Conservation (phyloP, 2,329 filamentous ascomycete genomes). For the Aspergillus udagawae region DNA sequence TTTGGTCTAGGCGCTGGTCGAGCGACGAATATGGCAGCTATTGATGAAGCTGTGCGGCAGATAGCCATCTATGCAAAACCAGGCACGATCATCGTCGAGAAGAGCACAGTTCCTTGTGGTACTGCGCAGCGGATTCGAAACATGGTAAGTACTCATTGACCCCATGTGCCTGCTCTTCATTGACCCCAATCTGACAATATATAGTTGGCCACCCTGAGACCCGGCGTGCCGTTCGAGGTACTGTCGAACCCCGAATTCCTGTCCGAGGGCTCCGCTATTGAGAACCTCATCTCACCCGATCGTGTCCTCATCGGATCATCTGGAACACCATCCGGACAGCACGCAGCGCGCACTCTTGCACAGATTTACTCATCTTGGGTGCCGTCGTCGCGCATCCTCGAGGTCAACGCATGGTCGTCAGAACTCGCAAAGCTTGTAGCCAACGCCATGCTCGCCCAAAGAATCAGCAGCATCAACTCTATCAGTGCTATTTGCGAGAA, state of each 20-base stretch:
- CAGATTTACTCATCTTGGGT: constrained; percentile 70
- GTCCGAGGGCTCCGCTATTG: constrained; percentile 70
- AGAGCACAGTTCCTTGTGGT: constrained; percentile 73
- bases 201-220: constrained; percentile 42
- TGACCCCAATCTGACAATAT: constrained; percentile 2
- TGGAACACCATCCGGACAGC: constrained; percentile 55
- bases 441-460: constrained; percentile 76
- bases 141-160: constrained; percentile 49
- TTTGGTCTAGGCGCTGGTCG: constrained; percentile 65
- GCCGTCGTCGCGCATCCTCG: constrained; percentile 61
- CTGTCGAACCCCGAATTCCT: constrained; percentile 80
- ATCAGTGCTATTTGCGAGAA: constrained; percentile 76
- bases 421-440: constrained; percentile 75
- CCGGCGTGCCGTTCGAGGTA: constrained; percentile 66
- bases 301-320: constrained; percentile 71
- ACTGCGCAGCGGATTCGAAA: constrained; percentile 67
- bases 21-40: constrained; percentile 68
- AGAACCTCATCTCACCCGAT: constrained; percentile 66
- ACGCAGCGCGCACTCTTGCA: constrained; percentile 61
- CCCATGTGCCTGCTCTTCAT: background rate
- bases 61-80: constrained; percentile 64
- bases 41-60: constrained; percentile 65
- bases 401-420: constrained; percentile 71
- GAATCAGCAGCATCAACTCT: constrained; percentile 76
- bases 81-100: constrained; percentile 74